Percentiles rank a stretch among this genome's conserved stretches.
Conservation (phyloP, 208 protist genomes). For the Spongospora subterranea region DNA sequence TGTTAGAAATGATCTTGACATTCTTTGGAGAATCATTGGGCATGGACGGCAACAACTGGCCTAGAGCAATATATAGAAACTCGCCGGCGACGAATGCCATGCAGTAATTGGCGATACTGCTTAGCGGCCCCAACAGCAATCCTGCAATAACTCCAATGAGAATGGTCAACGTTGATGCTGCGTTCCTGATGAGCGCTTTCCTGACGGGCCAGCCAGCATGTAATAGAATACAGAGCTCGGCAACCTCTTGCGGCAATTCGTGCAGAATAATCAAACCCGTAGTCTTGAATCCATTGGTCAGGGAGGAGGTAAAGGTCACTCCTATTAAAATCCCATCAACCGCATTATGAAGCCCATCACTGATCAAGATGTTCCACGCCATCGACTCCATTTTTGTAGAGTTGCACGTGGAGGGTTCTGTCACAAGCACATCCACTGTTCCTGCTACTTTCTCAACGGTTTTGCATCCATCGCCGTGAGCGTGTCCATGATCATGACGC, state of each 20-base stretch:
- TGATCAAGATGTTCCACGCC: conserved; percentile 45
- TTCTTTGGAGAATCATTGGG: too few relatives aligned
- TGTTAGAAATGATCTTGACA: not conserved
- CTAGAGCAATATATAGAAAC: conserved; percentile 29
- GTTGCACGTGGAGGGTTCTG: not conserved
- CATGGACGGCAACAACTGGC: conserved; percentile 27
- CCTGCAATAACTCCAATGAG: conserved; percentile 5
- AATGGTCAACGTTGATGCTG: conserved; percentile 30
- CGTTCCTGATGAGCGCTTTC: conserved; percentile 20
- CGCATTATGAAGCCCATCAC: not conserved
- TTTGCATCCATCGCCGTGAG: too few relatives aligned
- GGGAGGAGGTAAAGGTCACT: not conserved
- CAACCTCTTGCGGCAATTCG: conserved; percentile 40
- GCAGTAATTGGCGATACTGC: not conserved
- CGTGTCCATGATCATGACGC: conserved; percentile 19
- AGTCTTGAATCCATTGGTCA: not conserved
- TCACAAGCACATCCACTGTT: not conserved
- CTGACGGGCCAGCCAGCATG: conserved; percentile 4
- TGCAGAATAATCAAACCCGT: not conserved
- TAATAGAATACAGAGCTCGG: conserved; percentile 47
- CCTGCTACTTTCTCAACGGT: too few relatives aligned
- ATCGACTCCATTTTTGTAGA: not conserved
- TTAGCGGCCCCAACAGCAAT: not conserved
- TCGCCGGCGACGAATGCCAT: conserved; percentile 32
- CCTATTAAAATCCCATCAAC: conserved; percentile 24